phyloP scores from a whole-genome alignment of 2,329 filamentous ascomycete genomes.

The Xylariomycetidae sp. region DNA sequence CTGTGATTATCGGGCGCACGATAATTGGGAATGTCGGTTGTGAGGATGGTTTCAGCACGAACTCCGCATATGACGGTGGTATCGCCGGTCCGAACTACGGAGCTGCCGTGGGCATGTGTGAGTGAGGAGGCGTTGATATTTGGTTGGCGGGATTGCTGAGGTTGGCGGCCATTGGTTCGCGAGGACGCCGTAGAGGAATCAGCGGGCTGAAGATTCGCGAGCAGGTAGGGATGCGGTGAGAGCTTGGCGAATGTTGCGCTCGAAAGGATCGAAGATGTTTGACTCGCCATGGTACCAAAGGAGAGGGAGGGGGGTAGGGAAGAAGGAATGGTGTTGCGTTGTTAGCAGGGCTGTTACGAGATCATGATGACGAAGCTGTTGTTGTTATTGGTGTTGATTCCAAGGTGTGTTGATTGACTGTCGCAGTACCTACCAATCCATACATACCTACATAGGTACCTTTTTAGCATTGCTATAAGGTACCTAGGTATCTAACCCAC shows the following conservation, averaged over 20 bases:
- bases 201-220: constrained; percentile 73
- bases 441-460: too few relatives aligned
- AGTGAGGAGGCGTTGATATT: constrained; percentile 78
- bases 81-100: constrained; percentile 81
- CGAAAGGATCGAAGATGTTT: constrained; percentile 43
- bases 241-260: constrained; percentile 81
- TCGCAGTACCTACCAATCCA: too few relatives aligned
- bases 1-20: constrained; percentile 32
- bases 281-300: constrained; percentile 31
- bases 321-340: neutral
- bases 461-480: too few relatives aligned
- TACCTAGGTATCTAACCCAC: too few relatives aligned
- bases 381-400: too few relatives aligned
- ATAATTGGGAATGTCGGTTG: constrained; percentile 68
- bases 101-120: constrained; percentile 84
- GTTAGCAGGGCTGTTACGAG: neutral
- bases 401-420: too few relatives aligned
- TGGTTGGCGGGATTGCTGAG: constrained; percentile 65
- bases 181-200: constrained; percentile 47
- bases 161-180: constrained; percentile 76
- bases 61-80: constrained; percentile 95
- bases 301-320: too few relatives aligned
- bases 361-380: too few relatives aligned
- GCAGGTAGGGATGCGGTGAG: constrained; percentile 82
- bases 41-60: constrained; percentile 75